phyloP scores from a whole-genome alignment of 2,329 filamentous ascomycete species.

The Lizonia empirigonia region DNA sequence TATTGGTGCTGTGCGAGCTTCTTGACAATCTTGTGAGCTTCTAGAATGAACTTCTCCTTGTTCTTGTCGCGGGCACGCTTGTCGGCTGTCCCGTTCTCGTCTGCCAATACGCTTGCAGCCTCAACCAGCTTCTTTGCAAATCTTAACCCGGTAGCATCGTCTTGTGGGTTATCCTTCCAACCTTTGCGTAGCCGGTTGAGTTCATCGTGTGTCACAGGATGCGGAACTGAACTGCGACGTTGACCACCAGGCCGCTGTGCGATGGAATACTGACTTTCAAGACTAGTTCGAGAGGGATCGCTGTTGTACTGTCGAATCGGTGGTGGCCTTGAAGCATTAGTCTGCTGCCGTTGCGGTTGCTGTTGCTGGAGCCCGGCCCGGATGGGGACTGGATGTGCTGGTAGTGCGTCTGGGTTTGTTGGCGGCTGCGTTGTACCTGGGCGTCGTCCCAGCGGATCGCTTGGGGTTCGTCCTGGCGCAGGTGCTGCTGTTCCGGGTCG shows the following conservation, averaged over 20 bases:
- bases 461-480: conserved; percentile 32
- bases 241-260: conserved; percentile 20
- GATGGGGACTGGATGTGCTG: conserved; percentile 61
- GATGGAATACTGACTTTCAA: conserved; percentile 30
- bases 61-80: conserved; percentile 65
- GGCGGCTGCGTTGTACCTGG: conserved; percentile 50
- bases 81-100: conserved; percentile 75
- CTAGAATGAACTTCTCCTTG: conserved; percentile 81
- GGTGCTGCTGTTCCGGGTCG: conserved; percentile 43
- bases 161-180: conserved; percentile 73
- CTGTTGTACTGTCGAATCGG: conserved; percentile 60
- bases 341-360: conserved; percentile 22
- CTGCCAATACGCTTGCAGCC: conserved; percentile 78
- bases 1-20: conserved; percentile 78
- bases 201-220: conserved; percentile 76
- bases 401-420: conserved; percentile 60
- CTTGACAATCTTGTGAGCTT: conserved; percentile 90
- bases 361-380: conserved; percentile 55
- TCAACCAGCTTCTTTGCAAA: conserved; percentile 86
- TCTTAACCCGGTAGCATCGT: conserved; percentile 72
- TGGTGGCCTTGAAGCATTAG: conserved; percentile 51
- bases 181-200: conserved; percentile 74
- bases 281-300: conserved; percentile 47
- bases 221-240: conserved; percentile 31
- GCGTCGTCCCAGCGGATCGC: conserved; percentile 38